These are phyloP conservation scores for Yarrowia osloensis DNA, from an alignment of 805 yeast species.

Conservation along the genomic window DNA sequence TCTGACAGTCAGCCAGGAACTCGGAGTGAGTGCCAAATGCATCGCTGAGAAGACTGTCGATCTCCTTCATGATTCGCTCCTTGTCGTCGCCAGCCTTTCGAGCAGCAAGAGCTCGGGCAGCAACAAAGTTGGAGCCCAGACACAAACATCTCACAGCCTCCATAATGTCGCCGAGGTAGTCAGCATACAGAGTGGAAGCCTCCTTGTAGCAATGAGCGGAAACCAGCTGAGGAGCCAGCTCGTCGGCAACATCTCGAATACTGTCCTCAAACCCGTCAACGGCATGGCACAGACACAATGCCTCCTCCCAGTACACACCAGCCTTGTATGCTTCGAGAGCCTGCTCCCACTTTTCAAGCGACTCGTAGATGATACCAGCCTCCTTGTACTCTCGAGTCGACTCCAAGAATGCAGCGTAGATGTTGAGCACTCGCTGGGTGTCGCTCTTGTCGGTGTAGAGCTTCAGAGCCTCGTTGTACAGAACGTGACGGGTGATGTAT, in stretches of 20 bases:
- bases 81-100: constrained; percentile 39
- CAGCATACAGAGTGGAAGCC: constrained; percentile 74
- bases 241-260: constrained; percentile 54
- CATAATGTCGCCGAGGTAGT: constrained; percentile 60
- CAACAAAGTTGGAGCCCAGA: constrained; percentile 70
- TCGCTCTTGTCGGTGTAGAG: constrained; percentile 57
- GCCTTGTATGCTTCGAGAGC: constrained; percentile 71
- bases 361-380: constrained; percentile 79
- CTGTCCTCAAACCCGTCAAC: constrained; percentile 45
- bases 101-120: constrained; percentile 65
- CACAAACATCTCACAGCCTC: constrained; percentile 70
- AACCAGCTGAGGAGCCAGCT: constrained; percentile 58
- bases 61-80: constrained; percentile 32
- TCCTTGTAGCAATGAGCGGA: constrained; percentile 67
- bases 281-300: constrained; percentile 46
- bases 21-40: constrained; percentile 88
- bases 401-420: constrained; percentile 65
- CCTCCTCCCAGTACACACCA: constrained; percentile 84
- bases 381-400: constrained; percentile 62
- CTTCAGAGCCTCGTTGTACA: constrained; percentile 68
- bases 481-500: constrained; percentile 66
- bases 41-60: constrained; percentile 54
- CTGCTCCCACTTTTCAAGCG: constrained; percentile 53
- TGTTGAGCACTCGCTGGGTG: constrained; percentile 50
- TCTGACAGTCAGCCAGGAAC: constrained; percentile 86